Base-by-base conservation (phyloP, 495 filamentous ascomycete species). In the Paragyromitra xinjiangensis region DNA sequence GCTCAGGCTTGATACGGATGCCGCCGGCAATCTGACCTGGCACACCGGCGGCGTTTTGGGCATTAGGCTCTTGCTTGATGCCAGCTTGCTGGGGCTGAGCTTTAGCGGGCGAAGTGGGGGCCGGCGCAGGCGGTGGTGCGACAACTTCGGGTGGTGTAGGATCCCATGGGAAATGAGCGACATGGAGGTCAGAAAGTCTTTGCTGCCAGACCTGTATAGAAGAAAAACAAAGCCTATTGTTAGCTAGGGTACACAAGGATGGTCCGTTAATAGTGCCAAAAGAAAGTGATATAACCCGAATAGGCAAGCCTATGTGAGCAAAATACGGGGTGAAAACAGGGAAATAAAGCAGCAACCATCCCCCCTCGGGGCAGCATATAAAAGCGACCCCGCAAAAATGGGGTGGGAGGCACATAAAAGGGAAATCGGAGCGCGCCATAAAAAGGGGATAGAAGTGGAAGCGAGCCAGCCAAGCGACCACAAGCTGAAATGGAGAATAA, bases 121-220 rank as follows among this genome's bases (percentile, higher is more conserved):
- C 50, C 2, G 77, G 84, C 22, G 83, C 82, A 64, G 83, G 81
- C n/a, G 85, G 85, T 66, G 83, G 75, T 55, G 85, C 85, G 45
- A 87, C 88, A 61, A 84, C 87, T 85, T 87, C 88, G 77, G 50
- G 81, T 64, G 88, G 89, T 65, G 88, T 80, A 70, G 95, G 95
- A 81, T 98, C 96, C 96, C 96, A 99, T 26, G 96, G 96, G 84
- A 98, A 98, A 50, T 89, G 86, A 65, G 94, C 96, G 75, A 97
- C 89, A 59, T 91, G 88, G 61, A 94, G 88, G 78, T 90, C 89
- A 0, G 95, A 91, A 24, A 98, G 89, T 85, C 94, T 97, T 70
- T 88, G 87, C 84, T 98, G 95, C 96, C 96, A 99, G 84, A 88
- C 92, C 95, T 99, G 81, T 75, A 44, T 56, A 75, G 75, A 77